Evolutionary conservation across 768 basidiomycete species (phyloP), one percentile per base, ranked within the genome.

Genomic region (Pisolithus marmoratus): DNA sequence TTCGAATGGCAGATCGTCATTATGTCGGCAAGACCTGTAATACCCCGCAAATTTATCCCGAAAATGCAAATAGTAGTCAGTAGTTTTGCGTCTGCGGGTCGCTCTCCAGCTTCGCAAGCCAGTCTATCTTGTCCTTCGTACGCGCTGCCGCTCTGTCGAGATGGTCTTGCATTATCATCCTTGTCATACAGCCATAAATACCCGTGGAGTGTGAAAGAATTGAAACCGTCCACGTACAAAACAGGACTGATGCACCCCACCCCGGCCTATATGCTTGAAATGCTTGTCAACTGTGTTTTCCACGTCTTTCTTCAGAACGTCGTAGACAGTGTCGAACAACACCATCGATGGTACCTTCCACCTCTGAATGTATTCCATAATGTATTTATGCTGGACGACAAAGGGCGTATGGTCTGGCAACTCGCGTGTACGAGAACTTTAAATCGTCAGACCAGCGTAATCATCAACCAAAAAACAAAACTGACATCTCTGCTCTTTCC

Each of bases 361-460:
- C 43, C 77, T 58, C 17, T 57, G 31, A 3, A 77, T 72, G 31
- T 81, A 63, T 1, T 65, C 52, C 2, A 59, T 47, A 44, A 89
- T 84, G 54, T 77, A 83, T 0, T 64, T 59, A 8, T 72, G 63
- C 45, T 81, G 78, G 0, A 88, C 81, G 0, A 81, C 69, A 53
- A 83, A 87, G 0, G 86, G 85, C 52, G 80, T 84, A 54, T 77
- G 75, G 12, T 79, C 82, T 0, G 85, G 86, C 0, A 89, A 73
- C 57, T 89, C 86, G 1, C 88, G 79, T 0, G 85, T 83, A 2
- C 82, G 75, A 1, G 87, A 79, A 20, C 88, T 90, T 51, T 12
- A 26, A 46, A 14, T 23, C 23, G 20, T 8, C 36, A 19, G 19
- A n/a, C 2, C 0, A 17, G 8, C 27, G 4, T 2, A 11, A n/a